phyloP scores from a whole-genome alignment of 2,329 filamentous ascomycete genomes.

The Aureobasidium uvarum region DNA sequence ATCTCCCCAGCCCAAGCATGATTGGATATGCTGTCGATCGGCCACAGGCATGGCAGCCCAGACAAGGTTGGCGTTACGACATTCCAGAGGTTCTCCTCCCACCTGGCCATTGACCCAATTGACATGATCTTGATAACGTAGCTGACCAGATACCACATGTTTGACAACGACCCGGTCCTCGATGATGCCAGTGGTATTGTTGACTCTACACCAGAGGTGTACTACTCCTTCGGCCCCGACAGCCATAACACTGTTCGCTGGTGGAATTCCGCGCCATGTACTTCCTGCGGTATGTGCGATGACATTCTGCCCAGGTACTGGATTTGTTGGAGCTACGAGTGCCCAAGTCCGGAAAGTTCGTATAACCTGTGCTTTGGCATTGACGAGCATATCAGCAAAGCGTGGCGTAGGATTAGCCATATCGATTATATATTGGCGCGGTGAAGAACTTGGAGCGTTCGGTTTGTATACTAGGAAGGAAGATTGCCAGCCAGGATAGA shows the following conservation, averaged over 20 bases:
- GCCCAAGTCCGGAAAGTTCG: neutral
- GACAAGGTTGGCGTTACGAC: neutral
- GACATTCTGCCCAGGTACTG: neutral
- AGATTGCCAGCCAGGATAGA: too few relatives aligned
- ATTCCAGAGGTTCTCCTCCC: constrained; percentile 5
- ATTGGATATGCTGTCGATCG: neutral
- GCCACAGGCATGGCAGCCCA: neutral
- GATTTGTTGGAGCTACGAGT: neutral
- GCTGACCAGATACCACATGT: neutral
- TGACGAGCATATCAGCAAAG: neutral
- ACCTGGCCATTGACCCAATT: neutral
- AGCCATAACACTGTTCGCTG: neutral
- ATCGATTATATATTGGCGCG: neutral
- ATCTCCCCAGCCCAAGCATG: constrained; percentile 3
- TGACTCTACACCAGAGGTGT: constrained; percentile 2
- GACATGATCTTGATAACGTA: neutral
- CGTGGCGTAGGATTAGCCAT: neutral
- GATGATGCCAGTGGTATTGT: neutral
- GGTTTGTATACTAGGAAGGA: neutral
- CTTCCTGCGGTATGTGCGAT: neutral
- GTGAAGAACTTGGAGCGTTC: too few relatives aligned
- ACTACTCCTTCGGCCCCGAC: neutral
- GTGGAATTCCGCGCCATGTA: neutral
- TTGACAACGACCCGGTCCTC: constrained; percentile 3
- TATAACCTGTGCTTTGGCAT: neutral